These are phyloP conservation scores for Ammopiptanthus mongolicus DNA, from an alignment of 306 rosid genomes.

Conservation along the genomic window DNA sequence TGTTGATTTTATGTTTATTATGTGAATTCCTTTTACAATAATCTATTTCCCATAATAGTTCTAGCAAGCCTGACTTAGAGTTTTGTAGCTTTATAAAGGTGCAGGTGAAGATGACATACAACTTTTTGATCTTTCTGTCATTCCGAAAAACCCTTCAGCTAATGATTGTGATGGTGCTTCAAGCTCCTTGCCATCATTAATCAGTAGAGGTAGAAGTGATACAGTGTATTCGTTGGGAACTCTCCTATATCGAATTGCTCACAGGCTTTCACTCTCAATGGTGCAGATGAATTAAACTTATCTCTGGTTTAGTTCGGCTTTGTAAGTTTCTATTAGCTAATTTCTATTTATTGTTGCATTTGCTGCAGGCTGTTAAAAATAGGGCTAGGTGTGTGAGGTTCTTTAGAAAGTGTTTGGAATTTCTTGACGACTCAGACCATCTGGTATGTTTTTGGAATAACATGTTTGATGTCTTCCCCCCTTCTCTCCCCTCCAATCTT, in stretches of 20 bases:
- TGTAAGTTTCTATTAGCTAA: not conserved
- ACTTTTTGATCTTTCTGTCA: slow-evolving; percentile 88
- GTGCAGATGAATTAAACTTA: slow-evolving; percentile 39
- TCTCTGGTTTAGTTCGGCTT: slow-evolving; percentile 8
- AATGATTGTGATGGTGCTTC: slow-evolving; percentile 56
- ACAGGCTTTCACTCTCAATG: slow-evolving; percentile 92
- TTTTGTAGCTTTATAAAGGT: slow-evolving; percentile 88
- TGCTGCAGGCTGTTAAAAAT: slow-evolving; percentile 71
- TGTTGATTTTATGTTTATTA: not conserved
- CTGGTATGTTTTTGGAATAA: slow-evolving; percentile 52
- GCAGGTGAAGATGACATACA: slow-evolving; percentile 93
- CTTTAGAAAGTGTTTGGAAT: slow-evolving; percentile 80
- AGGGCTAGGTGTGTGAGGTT: slow-evolving; percentile 82
- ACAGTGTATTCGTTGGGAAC: slow-evolving; percentile 85
- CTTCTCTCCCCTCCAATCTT: not conserved
- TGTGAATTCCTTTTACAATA: not conserved
- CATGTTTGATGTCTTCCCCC: not conserved
- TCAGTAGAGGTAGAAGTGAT: slow-evolving; percentile 71
- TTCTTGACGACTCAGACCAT: slow-evolving; percentile 86
- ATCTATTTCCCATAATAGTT: not conserved
- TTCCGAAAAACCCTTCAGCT: slow-evolving; percentile 65
- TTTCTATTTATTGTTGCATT: slow-evolving; percentile 31
- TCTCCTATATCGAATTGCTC: slow-evolving; percentile 86
- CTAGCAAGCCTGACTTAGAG: slow-evolving; percentile 16
- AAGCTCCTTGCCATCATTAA: slow-evolving; percentile 61